Evolutionary conservation across 495 filamentous ascomycete genomes (phyloP), one percentile per base, ranked within the genome.

Genomic region (Penicillium verhagenii): DNA sequence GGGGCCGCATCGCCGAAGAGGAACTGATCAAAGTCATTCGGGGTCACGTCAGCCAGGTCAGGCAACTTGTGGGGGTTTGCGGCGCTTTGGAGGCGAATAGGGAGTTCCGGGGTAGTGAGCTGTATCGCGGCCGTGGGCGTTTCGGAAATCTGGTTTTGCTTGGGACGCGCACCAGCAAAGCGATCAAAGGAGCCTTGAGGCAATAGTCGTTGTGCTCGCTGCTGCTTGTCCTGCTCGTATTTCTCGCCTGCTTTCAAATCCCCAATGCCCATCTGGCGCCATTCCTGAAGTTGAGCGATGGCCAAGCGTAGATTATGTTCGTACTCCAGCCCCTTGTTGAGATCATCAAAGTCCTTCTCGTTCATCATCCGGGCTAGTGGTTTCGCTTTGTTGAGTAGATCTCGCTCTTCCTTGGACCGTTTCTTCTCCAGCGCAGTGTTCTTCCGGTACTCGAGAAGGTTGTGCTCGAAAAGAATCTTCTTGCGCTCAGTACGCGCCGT

Each of bases 341-440:
- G 87, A 19, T 87, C 82, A 31, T 94, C 88, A 65, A 95, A 97
- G 67, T 99, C 95, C 38, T 83, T 77, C 59, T 86, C 86, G 58
- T 91, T 95, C 95, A 97, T 97, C 82, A 97, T 93, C 23, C 94
- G 84, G 20, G 92, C 94, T 56, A 97, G 94, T 0, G 94, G 94
- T 64, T 99, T 99, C 26, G 88, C 88, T 65, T 95, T 96, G 76
- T 90, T 91, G 19, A 95, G 66, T 18, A 97, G 74, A 16, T 97
- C 94, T 8, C 86, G 74, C 65, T 99, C 95, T 66, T 99, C 94
- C 63, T 97, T 97, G 0, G 90, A 91, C 23, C 93, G 86, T 74
- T 92, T 96, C 82, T 96, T 97, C 65, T 99, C 94, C 0, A 84
- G 60, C 23, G 86, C 89, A 10, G 77, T 86, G 62, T 94, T 96